A percentile compares a stretch with the other conserved stretches of the same genome.
These are phyloP conservation scores for Aspergillus leporis DNA, from an alignment of 495 filamentous ascomycete genomes.

Conservation along the genomic window DNA sequence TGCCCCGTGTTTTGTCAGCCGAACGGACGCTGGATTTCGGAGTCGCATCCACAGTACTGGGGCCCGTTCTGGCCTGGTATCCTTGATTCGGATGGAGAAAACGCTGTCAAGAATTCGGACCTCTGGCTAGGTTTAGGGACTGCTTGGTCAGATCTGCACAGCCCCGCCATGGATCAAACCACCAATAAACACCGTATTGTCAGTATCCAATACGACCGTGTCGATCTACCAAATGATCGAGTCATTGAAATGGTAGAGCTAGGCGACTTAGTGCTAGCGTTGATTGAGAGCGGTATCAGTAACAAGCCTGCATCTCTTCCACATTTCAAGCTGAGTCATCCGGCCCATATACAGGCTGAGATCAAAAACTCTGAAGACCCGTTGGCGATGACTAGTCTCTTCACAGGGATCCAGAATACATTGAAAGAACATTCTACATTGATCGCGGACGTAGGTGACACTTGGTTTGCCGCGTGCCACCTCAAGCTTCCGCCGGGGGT, in stretches of 20 bases:
- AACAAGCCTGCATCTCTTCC: background rate
- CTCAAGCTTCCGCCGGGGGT: constrained; percentile 10
- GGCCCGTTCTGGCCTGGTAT: constrained; percentile 13
- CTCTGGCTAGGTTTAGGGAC: constrained; percentile 16
- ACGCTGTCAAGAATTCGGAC: constrained; percentile 12
- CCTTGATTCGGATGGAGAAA: background rate
- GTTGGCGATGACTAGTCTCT: background rate
- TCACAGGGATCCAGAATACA: constrained; percentile 3
- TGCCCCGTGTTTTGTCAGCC: constrained; percentile 21
- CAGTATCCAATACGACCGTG: background rate
- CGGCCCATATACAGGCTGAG: background rate
- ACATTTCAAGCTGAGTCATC: background rate
- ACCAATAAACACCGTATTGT: constrained; percentile 13
- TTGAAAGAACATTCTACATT: constrained; percentile 3
- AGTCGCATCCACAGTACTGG: constrained; percentile 19
- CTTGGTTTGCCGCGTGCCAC: constrained; percentile 13
- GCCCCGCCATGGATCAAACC: background rate
- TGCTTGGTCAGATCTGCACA: constrained; percentile 15
- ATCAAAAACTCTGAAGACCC: background rate
- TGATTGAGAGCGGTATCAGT: constrained; percentile 1
- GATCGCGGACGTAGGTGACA: constrained; percentile 15
- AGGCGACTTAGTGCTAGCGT: background rate
- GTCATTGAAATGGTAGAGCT: background rate
- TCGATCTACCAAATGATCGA: background rate
- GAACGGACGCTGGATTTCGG: constrained; percentile 13